Evolutionary conservation across 192 early-diverging fungal genomes (phyloP).

Genomic region (Obelidium mucronatum): DNA sequence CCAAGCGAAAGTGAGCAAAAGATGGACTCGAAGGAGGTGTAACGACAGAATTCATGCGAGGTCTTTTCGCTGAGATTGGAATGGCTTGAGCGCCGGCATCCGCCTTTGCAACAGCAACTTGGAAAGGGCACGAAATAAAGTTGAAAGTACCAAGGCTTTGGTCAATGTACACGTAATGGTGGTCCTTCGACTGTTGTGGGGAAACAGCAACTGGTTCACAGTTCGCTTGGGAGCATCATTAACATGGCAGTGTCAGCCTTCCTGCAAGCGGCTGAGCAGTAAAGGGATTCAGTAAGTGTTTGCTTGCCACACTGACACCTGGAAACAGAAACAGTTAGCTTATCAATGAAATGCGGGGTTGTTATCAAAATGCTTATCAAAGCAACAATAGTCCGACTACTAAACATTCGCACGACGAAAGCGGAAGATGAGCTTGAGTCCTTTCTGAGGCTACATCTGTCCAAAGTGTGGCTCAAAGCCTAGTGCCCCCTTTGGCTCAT

Average conservation of each 20-base stretch:
- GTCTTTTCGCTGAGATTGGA: too few species aligned
- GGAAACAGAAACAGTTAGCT: neutral
- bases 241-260: neutral
- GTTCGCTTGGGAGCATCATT: neutral
- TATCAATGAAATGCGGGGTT: neutral
- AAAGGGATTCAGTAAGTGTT: neutral
- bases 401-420: neutral
- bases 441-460: too few species aligned
- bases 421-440: neutral
- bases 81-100: neutral
- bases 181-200: neutral
- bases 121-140: neutral
- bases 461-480: neutral
- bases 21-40: neutral
- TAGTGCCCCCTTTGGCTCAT: neutral
- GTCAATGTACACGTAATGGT: neutral
- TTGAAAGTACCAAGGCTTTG: neutral
- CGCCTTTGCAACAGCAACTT: neutral
- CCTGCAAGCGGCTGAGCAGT: slow-evolving; percentile 5
- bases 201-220: neutral
- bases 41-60: slow-evolving; percentile 3
- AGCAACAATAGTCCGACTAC: neutral
- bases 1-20: neutral
- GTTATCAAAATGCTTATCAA: neutral
- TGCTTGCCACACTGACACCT: slow-evolving; percentile 2